A percentile compares a stretch with the other conserved stretches of the same genome.
These are phyloP conservation scores for Globisporangium apiculatum DNA, from an alignment of 352 stramenopile species.

Conservation along the genomic window DNA sequence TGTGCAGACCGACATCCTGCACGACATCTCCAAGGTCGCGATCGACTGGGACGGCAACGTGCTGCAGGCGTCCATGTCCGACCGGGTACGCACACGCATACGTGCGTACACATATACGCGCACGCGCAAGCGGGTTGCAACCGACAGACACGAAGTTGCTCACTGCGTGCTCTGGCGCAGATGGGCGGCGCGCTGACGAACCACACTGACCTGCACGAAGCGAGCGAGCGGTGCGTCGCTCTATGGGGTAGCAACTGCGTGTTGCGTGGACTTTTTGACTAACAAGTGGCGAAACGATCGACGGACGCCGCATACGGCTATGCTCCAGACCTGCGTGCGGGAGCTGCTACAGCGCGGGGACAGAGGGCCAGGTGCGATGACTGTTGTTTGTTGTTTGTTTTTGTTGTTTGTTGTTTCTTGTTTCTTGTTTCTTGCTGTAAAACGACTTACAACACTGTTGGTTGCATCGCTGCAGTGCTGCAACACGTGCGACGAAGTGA, in stretches of 20 bases:
- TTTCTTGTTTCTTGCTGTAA: no score
- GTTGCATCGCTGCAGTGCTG: constrained; percentile 32
- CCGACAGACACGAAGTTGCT: no score
- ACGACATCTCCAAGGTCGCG: constrained; percentile 75
- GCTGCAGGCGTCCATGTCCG: constrained; percentile 40
- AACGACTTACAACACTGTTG: neutral
- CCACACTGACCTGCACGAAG: constrained; percentile 51
- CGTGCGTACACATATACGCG: no score
- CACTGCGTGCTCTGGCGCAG: constrained; percentile 11
- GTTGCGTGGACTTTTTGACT: no score
- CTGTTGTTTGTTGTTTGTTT: neutral
- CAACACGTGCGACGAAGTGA: constrained; percentile 60
- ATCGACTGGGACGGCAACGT: constrained; percentile 40
- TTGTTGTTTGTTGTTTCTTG: no score
- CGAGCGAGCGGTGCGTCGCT: constrained; percentile 35
- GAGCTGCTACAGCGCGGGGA: constrained; percentile 71
- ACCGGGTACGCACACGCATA: constrained; percentile 20
- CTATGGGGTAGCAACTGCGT: no score
- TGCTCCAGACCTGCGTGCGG: constrained; percentile 43
- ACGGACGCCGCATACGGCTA: neutral
- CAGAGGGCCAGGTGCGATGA: constrained; percentile 32
- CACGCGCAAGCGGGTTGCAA: no score
- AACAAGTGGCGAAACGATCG: neutral
- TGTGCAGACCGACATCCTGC: constrained; percentile 63
- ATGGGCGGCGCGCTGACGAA: constrained; percentile 72